Evolutionary conservation across 352 stramenopile species (phyloP), one percentile per base, ranked within the genome.

Genomic region (Phytophthora pini): DNA sequence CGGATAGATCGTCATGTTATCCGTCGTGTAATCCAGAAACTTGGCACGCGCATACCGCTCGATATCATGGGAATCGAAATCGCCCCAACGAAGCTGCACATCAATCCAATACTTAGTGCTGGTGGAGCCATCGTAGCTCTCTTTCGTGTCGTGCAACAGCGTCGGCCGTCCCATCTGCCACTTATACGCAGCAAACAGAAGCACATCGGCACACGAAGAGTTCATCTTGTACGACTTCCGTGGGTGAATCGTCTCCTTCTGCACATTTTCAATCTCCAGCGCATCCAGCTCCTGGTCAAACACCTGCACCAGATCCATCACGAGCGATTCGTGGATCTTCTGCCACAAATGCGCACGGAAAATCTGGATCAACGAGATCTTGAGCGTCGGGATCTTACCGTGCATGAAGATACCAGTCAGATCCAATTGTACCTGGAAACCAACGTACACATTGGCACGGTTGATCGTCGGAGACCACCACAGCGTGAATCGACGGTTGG

Each of bases 221-320:
- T 99, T 99, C 98, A 99, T 99, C 84, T 99, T 99, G 88, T 99
- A 99, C 32, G 94, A 99, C 80, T 99, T 99, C 47, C 98, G 85
- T 40, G 98, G 98, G 76, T 99, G 98, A 54, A 99, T 99, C 4
- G 97, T 99, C 77, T 99, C 97, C 77, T 99, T 99, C 76, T 99
- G 97, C 13, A 99, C 98, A 72, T 98, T 99, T 70, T 99, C 97
- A 65, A 99, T 99, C 70, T 99, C 97, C 45, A 99, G 72, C 24
- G 98, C 94, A 82, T 99, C 98, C 17, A 99, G 82, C 66, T 99
- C 97, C 82, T 99, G 97, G 60, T 99, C 98, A 70, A 99, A 99
- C 7, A 99, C 97, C 80, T 99, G 96, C n/a, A 55, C 63, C 26
- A 74, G 82, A 76, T 99, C 97, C 97, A 99, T 99, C 0, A 98